Percentiles rank a stretch among this genome's conserved stretches.
Evolutionary conservation across 495 filamentous ascomycete genomes (phyloP).

Genomic region (Talaromyces trachyspermus): DNA sequence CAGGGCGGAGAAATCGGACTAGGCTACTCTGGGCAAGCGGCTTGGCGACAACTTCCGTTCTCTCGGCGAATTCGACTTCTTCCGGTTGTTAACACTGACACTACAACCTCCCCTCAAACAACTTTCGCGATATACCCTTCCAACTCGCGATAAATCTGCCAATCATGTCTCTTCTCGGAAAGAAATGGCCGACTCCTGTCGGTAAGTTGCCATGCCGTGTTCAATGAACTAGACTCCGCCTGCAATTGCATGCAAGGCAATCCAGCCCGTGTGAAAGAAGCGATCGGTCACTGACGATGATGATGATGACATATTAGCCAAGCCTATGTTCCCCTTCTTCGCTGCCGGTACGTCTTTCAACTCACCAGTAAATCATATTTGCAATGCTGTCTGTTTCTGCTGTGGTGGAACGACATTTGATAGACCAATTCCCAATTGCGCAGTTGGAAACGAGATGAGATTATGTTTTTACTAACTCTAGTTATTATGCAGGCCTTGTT

Average conservation of each 20-base stretch:
- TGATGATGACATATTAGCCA: slow-evolving; percentile 50
- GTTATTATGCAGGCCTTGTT: slow-evolving; percentile 76
- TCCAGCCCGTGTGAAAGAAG: no score
- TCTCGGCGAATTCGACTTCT: background rate
- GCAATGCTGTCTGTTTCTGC: background rate
- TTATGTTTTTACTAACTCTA: no score
- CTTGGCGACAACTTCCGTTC: slow-evolving; percentile 7
- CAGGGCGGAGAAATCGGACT: slow-evolving; percentile 27
- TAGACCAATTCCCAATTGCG: no score
- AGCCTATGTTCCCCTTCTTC: slow-evolving; percentile 88
- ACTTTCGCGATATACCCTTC: slow-evolving; percentile 19
- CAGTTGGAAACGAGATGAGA: no score
- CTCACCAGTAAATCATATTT: background rate
- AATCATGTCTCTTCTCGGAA: slow-evolving; percentile 76
- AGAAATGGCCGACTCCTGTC: slow-evolving; percentile 86
- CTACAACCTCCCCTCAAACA: slow-evolving; percentile 19
- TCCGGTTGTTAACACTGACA: slow-evolving; percentile 13
- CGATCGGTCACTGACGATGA: slow-evolving; percentile 21
- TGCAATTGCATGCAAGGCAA: no score
- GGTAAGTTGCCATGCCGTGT: slow-evolving; percentile 52
- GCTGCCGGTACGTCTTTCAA: slow-evolving; percentile 66
- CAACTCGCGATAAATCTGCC: slow-evolving; percentile 9
- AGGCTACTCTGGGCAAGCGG: slow-evolving; percentile 16
- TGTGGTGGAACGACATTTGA: background rate
- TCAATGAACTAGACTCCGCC: no score